Conservation (phyloP, 163 green algal species). For the Coccomyxa subellipsoidea region DNA sequence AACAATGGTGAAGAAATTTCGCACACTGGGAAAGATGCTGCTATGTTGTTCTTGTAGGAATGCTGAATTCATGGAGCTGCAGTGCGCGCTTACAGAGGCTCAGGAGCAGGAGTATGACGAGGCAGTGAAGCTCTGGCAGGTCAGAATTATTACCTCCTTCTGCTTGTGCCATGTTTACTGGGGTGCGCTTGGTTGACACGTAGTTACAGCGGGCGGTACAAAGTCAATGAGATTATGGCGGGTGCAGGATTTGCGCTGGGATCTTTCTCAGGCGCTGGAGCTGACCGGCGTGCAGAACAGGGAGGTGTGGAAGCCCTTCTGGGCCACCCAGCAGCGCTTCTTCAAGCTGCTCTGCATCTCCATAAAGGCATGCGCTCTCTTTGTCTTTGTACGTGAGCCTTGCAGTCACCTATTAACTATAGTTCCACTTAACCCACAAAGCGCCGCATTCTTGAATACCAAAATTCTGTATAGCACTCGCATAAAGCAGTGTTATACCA, state of each 20-base stretch:
- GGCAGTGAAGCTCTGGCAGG: conserved; percentile 65
- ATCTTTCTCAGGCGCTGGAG: conserved; percentile 38
- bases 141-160: neutral
- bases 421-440: no score
- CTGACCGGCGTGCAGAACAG: conserved; percentile 27
- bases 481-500: no score
- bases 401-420: no score
- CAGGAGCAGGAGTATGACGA: conserved; percentile 74
- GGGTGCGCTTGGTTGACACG: neutral
- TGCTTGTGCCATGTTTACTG: neutral
- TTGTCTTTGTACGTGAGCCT: no score
- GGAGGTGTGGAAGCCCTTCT: conserved; percentile 71
- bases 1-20: no score
- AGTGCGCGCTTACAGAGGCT: conserved; percentile 48
- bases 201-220: no score
- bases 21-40: neutral
- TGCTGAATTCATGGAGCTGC: conserved; percentile 79
- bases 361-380: conserved; percentile 70
- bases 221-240: neutral
- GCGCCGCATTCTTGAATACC: no score
- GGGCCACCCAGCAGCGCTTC: conserved; percentile 76
- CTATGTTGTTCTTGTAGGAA: conserved; percentile 38
- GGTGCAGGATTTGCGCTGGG: conserved; percentile 16
- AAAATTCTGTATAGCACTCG: no score
- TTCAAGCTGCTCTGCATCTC: conserved; percentile 88